Base-by-base conservation (phyloP, 139 green algal genomes). In the Diplosphaera chodatii region DNA sequence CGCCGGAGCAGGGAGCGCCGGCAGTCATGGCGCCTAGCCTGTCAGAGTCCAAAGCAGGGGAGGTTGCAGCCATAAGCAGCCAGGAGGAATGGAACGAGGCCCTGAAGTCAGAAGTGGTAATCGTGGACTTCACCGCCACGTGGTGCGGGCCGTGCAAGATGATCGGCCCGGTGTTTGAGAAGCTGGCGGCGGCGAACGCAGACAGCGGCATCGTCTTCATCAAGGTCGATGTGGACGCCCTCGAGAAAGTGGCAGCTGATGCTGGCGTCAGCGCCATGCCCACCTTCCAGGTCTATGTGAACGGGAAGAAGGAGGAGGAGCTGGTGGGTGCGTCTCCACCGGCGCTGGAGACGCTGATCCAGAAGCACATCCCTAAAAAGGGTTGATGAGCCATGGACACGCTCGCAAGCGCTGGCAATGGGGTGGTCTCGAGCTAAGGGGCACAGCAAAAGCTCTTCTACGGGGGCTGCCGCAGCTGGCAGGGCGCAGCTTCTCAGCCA, bases 121-220 rank as follows among this genome's bases (percentile, higher is more conserved):
- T 94, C 2, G 84, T 94, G 4, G 89, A 94, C 78, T 94, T 94
- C 75, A 85, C 78, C 22, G 89, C 89, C 22, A 85, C 81, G 23
- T 94, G 89, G 90, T 96, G 90, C 73, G 90, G 90, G 0, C 90
- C 90, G 25, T 96, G 90, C 85, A 82, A 88, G 64, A 85, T 85
- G 76, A 94, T 95, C 66, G 78, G 70, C 1, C 88, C 90, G n/a
- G 65, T 81, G 28, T 95, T 90, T 40, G 85, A 79, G 55, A 41
- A 90, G 63, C 71, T 96, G 25, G 72, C 68, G 25, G 64, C 55
- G 16, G 73, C 78, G 20, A 70, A 85, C 67, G 37, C 70, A 15
- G 48, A 67, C 40, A 37, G 10, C 8, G 37, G 37, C 37, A 48
- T 88, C 1, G 32, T 80, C 10, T 96, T 96, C 78, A 71, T 95